phyloP scores from a whole-genome alignment of 2,329 filamentous ascomycete species.

The Verticillium klebahnii region DNA sequence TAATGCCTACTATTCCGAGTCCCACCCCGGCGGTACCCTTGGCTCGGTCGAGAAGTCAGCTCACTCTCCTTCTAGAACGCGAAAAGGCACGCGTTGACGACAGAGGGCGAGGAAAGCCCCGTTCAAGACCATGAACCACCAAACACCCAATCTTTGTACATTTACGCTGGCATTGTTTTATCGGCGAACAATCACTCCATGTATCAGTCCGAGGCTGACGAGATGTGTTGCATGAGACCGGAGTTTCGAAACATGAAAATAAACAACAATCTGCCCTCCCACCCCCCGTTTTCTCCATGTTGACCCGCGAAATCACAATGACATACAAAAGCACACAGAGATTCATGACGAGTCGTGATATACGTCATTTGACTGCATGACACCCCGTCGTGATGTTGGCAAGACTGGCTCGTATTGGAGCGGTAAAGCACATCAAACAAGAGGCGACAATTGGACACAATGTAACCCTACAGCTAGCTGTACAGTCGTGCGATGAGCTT shows the following conservation, averaged over 20 bases:
- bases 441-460: not conserved
- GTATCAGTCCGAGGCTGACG: not conserved
- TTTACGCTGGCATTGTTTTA: not conserved
- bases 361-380: no score
- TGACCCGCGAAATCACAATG: not conserved
- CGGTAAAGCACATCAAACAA: not conserved
- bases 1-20: constrained; percentile 46
- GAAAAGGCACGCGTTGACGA: constrained; percentile 29
- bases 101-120: not conserved
- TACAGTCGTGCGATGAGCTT: not conserved
- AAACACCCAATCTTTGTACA: not conserved
- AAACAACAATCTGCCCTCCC: not conserved
- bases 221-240: not conserved
- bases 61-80: constrained; percentile 52
- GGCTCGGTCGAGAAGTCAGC: constrained; percentile 56
- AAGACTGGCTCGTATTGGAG: not conserved
- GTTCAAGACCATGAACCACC: not conserved
- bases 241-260: not conserved
- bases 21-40: constrained; percentile 41
- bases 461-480: not conserved
- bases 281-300: not conserved
- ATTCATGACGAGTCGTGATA: no score
- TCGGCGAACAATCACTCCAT: not conserved
- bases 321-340: not conserved
- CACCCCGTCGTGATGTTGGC: no score